Evolutionary conservation across 805 yeast genomes (phyloP).

Genomic region (Saccharomycopsis schoenii): DNA sequence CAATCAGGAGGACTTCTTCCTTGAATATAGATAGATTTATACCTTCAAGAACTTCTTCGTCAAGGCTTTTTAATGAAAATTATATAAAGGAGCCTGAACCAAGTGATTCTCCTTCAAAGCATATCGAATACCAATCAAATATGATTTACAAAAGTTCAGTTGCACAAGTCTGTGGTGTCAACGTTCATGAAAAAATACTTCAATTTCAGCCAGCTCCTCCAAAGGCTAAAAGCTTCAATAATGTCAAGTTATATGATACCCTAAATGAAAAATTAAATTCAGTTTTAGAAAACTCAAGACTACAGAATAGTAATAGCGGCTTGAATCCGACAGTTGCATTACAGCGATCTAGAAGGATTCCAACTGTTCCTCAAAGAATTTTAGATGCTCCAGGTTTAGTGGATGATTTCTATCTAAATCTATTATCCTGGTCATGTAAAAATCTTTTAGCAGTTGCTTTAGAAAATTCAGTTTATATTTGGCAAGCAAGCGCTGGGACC

Average conservation of each 20-base stretch:
- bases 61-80: conserved; percentile 33
- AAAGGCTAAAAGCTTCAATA: conserved; percentile 31
- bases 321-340: conserved; percentile 23
- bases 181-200: conserved; percentile 70
- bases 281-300: conserved; percentile 20
- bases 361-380: conserved; percentile 84
- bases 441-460: conserved; percentile 84
- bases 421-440: conserved; percentile 78
- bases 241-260: conserved; percentile 24
- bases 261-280: conserved; percentile 20
- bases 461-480: conserved; percentile 72
- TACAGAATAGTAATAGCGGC: conserved; percentile 21
- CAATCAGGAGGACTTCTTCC: conserved; percentile 25
- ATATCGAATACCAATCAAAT: conserved; percentile 33
- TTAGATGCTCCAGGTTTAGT: conserved; percentile 92
- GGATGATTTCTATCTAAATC: conserved; percentile 85
- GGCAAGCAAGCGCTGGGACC: conserved; percentile 82
- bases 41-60: conserved; percentile 44
- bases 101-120: conserved; percentile 37
- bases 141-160: conserved; percentile 63
- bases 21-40: conserved; percentile 44
- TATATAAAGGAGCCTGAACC: conserved; percentile 28
- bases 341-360: conserved; percentile 59
- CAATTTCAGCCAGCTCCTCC: conserved; percentile 88
- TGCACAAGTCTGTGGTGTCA: conserved; percentile 90